Evolutionary conservation across 2,329 filamentous ascomycete genomes (phyloP).

Genomic region (Diaporthe caulivora): DNA sequence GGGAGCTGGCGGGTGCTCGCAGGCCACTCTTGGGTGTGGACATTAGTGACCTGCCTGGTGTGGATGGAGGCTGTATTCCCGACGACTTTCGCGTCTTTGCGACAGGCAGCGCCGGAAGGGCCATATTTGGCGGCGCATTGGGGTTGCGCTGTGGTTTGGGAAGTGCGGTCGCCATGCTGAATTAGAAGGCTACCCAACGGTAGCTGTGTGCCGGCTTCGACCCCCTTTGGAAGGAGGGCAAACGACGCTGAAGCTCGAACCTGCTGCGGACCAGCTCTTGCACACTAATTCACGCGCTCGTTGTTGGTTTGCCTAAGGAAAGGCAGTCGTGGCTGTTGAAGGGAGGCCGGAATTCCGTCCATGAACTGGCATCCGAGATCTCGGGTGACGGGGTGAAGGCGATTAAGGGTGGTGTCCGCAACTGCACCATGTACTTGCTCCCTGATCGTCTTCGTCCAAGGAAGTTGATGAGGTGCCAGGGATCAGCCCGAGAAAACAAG

Average conservation of each 20-base stretch:
- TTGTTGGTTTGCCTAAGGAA: background rate
- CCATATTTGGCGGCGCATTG: constrained; percentile 77
- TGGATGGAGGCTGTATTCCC: constrained; percentile 50
- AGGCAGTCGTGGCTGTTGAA: constrained; percentile 2
- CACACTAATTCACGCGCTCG: background rate
- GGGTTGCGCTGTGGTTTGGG: constrained; percentile 77
- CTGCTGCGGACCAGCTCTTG: background rate
- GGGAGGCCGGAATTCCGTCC: constrained; percentile 14
- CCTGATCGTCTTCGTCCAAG: constrained; percentile 18
- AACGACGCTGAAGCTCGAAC: background rate
- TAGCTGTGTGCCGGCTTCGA: constrained; percentile 23
- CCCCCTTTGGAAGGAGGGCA: constrained; percentile 1
- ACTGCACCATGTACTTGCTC: constrained; percentile 8
- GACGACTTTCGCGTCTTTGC: constrained; percentile 76
- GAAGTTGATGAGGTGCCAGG: constrained; percentile 18
- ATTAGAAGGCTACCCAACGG: constrained; percentile 34
- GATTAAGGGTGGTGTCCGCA: constrained; percentile 11
- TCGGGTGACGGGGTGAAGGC: constrained; percentile 6
- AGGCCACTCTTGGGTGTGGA: constrained; percentile 68
- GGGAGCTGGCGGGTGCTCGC: constrained; percentile 70
- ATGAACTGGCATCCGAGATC: constrained; percentile 30
- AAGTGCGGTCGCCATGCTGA: constrained; percentile 69
- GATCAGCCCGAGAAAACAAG: constrained; percentile 15
- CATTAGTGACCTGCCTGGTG: constrained; percentile 56
- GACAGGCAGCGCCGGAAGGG: constrained; percentile 80